Conservation (phyloP, 352 stramenopile species). For the Blastocystis sp. region DNA sequence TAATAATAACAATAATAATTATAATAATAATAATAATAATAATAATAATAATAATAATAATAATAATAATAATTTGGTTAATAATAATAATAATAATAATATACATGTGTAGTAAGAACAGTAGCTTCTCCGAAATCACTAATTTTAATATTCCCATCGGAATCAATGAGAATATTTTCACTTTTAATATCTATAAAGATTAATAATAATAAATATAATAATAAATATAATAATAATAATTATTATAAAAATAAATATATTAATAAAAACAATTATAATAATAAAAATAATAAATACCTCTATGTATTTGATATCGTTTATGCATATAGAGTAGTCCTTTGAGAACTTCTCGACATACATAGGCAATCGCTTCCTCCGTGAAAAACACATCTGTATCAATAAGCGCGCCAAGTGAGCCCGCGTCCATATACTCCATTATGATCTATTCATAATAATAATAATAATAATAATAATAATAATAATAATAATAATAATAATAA, state of each 20-base stretch:
- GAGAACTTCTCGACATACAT: constrained; percentile 12
- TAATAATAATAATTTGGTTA: no score
- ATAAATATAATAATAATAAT: no score
- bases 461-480: not conserved
- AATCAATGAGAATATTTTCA: constrained; percentile 24
- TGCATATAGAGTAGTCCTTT: constrained; percentile 12
- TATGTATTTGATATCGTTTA: constrained; percentile 11
- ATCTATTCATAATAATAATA: constrained; percentile 5
- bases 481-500: constrained; percentile 11
- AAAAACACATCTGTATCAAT: constrained; percentile 23
- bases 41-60: no score
- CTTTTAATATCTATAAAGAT: constrained; percentile 26
- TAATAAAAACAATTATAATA: no score
- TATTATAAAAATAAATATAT: no score
- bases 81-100: no score
- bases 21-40: no score
- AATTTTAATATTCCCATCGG: constrained; percentile 15
- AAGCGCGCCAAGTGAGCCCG: constrained; percentile 7
- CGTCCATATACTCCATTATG: constrained; percentile 26
- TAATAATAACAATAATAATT: no score
- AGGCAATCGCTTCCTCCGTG: constrained; percentile 25
- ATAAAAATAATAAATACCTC: not conserved
- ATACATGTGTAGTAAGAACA: constrained; percentile 21
- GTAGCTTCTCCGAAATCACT: constrained; percentile 13
- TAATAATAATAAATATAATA: no score